Evolutionary conservation across 169 alveolate genomes (phyloP).

Genomic region (Plasmodium gallinaceum): DNA sequence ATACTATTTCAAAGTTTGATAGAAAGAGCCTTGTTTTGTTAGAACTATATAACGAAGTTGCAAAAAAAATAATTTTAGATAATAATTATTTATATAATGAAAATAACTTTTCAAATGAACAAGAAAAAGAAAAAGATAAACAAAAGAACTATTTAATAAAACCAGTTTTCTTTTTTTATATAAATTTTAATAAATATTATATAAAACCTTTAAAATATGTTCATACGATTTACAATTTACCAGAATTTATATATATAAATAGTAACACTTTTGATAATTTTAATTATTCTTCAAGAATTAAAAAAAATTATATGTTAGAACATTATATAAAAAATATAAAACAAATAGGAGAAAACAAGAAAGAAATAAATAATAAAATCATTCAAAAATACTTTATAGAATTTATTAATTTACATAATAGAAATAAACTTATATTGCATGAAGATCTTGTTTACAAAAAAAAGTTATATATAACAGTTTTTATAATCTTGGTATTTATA

Average conservation of each 20-base stretch:
- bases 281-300: not conserved
- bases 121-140: not conserved
- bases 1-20: conserved; percentile 43
- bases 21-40: conserved; percentile 22
- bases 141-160: not conserved
- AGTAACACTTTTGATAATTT: conserved; percentile 14
- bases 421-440: not conserved
- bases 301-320: conserved; percentile 9
- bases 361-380: conserved; percentile 10
- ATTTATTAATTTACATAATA: conserved; percentile 32
- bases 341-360: not conserved
- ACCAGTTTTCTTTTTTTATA: conserved; percentile 60
- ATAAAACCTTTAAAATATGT: conserved; percentile 37
- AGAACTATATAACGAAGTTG: conserved; percentile 46
- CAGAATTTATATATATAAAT: conserved; percentile 38
- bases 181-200: conserved; percentile 24
- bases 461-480: not conserved
- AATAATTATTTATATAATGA: conserved; percentile 37
- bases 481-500: conserved; percentile 6
- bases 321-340: conserved; percentile 20
- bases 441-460: not conserved
- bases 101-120: not conserved
- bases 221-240: conserved; percentile 18
- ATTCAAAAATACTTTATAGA: conserved; percentile 14
- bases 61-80: conserved; percentile 7